Conservation (phyloP, 2,329 filamentous ascomycete genomes). For the Beauveria varroae region DNA sequence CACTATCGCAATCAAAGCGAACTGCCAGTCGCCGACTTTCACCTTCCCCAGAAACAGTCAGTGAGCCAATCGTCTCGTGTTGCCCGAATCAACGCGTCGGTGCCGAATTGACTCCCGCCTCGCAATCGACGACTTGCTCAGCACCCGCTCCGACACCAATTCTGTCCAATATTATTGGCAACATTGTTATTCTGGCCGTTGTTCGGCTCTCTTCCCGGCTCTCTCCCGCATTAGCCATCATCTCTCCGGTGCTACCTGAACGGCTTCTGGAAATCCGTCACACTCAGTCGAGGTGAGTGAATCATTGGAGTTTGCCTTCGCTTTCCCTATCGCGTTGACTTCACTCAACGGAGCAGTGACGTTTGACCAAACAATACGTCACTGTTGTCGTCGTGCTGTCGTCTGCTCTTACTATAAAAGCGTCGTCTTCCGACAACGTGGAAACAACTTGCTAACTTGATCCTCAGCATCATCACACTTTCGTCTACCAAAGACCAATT, state of each 20-base stretch:
- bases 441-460: background rate
- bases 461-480: conserved; percentile 4
- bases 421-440: background rate
- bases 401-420: background rate
- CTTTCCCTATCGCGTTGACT: background rate
- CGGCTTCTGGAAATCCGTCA: conserved; percentile 17
- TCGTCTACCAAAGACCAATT: background rate
- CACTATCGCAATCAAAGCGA: conserved; percentile 3
- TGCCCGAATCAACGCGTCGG: conserved; percentile 24
- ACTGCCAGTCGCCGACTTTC: conserved; percentile 12
- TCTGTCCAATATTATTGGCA: conserved; percentile 29
- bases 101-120: conserved; percentile 26
- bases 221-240: conserved; percentile 16
- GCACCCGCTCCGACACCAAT: conserved; percentile 22
- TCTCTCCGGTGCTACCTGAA: conserved; percentile 13
- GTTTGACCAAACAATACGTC: background rate
- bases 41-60: conserved; percentile 20
- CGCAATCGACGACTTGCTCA: conserved; percentile 21
- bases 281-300: conserved; percentile 28
- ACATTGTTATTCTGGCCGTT: conserved; percentile 24
- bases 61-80: conserved; percentile 22
- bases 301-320: conserved; percentile 10
- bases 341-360: background rate
- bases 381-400: background rate
- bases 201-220: conserved; percentile 23